Percentiles rank a stretch among this genome's conserved stretches.
These are phyloP conservation scores for Lablab purpureus DNA, from an alignment of 306 rosid genomes.

Conservation along the genomic window DNA sequence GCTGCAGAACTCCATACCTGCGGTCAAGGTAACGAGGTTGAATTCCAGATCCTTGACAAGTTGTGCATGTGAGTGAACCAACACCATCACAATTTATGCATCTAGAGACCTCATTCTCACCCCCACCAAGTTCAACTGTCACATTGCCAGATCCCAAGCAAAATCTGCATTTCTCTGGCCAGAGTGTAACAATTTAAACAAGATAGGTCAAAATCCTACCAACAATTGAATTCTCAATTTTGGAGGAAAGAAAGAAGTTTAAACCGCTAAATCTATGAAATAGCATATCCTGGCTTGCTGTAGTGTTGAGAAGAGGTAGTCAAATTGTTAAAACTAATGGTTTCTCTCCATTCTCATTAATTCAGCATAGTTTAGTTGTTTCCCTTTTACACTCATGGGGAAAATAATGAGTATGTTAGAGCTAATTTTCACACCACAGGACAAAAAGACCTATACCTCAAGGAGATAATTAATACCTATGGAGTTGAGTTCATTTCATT, in stretches of 20 bases:
- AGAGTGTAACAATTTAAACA: constrained; percentile 35
- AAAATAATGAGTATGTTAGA: neutral
- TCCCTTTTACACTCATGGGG: neutral
- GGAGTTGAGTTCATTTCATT: constrained; percentile 15
- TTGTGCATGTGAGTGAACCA: constrained; percentile 91
- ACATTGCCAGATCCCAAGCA: constrained; percentile 79
- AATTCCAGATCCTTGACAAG: constrained; percentile 96
- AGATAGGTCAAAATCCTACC: neutral
- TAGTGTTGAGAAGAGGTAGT: constrained; percentile 6
- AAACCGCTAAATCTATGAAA: neutral
- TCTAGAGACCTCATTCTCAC: constrained; percentile 78
- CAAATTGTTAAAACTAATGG: neutral
- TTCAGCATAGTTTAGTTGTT: constrained; percentile 5
- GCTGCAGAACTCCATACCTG: constrained; percentile 60
- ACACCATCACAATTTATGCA: constrained; percentile 91
- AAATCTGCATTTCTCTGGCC: constrained; percentile 89
- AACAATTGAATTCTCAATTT: constrained; percentile 1
- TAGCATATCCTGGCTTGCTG: neutral
- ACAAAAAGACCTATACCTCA: neutral
- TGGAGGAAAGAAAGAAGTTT: neutral
- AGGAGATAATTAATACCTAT: neutral
- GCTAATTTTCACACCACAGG: neutral
- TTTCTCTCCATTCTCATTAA: neutral
- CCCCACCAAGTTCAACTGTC: constrained; percentile 84
- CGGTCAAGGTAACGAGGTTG: constrained; percentile 99